phyloP scores from a whole-genome alignment of 192 early-diverging fungal genomes.

The Coemansia asiatica region DNA sequence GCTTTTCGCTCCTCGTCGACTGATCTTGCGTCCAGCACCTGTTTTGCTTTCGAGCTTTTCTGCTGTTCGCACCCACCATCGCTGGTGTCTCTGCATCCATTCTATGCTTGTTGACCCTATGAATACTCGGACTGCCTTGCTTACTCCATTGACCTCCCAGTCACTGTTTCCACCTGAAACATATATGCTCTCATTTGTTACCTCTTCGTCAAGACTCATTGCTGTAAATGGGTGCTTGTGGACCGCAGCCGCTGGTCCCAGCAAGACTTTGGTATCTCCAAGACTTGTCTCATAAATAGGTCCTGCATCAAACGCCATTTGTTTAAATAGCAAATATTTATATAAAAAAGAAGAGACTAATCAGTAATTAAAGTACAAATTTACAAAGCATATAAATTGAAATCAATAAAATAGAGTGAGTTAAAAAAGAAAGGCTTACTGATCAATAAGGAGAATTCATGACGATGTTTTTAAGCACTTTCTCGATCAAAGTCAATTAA shows the following conservation, averaged over 20 bases:
- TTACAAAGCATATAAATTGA: too few relatives aligned
- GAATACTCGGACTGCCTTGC: constrained; percentile 33
- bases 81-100: constrained; percentile 52
- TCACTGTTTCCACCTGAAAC: background rate
- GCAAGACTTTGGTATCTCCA: background rate
- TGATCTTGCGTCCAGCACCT: constrained; percentile 19
- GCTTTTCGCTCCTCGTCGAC: constrained; percentile 12
- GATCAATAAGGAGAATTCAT: too few relatives aligned
- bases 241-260: background rate
- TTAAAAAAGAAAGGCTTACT: too few relatives aligned
- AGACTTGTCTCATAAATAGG: background rate
- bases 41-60: constrained; percentile 24
- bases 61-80: constrained; percentile 48
- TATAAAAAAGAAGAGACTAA: too few relatives aligned
- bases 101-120: constrained; percentile 30
- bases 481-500: too few relatives aligned
- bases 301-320: background rate
- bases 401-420: too few relatives aligned
- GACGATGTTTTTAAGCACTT: too few relatives aligned
- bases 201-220: background rate
- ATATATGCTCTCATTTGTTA: background rate
- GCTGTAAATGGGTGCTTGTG: background rate
- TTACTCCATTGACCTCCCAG: constrained; percentile 9
- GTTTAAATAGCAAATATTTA: too few relatives aligned
- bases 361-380: too few relatives aligned